Conservation (phyloP, 2,329 filamentous ascomycete genomes). For the Colletotrichum abscissum region DNA sequence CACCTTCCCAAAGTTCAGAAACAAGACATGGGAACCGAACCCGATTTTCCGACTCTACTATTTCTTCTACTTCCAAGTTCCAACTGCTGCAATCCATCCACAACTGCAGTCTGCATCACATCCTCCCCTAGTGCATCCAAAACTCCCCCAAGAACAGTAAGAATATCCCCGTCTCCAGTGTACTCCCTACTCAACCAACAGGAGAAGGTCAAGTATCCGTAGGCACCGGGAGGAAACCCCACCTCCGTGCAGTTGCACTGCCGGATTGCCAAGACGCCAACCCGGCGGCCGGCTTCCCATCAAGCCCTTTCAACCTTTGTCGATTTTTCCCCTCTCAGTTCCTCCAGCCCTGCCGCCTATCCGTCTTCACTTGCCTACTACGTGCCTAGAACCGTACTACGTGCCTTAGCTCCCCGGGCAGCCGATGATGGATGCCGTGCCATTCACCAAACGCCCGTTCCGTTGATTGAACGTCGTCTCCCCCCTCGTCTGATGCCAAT, state of each 20-base stretch:
- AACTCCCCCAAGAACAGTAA: not conserved
- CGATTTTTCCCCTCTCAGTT: not conserved
- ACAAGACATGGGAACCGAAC: no score
- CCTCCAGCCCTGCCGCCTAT: not conserved
- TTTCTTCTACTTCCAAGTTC: no score
- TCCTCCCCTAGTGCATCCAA: no score
- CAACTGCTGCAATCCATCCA: no score
- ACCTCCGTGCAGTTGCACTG: conserved; percentile 26
- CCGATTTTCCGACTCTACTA: no score
- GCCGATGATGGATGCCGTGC: not conserved
- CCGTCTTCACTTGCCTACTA: not conserved
- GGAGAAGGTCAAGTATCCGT: not conserved
- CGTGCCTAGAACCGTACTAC: not conserved
- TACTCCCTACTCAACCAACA: not conserved
- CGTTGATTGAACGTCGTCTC: no score
- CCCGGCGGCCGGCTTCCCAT: conserved; percentile 25
- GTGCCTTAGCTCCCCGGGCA: not conserved
- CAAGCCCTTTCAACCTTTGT: not conserved
- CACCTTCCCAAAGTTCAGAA: no score
- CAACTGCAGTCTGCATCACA: no score
- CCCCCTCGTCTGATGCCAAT: no score
- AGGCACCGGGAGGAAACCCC: not conserved
- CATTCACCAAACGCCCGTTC: not conserved
- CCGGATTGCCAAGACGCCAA: conserved; percentile 33
- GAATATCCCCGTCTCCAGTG: not conserved